A percentile compares a stretch with the other conserved stretches of the same genome.
These are phyloP conservation scores for Elaeis oleifera DNA, from an alignment of 202 grass and related monocot species.

Conservation along the genomic window DNA sequence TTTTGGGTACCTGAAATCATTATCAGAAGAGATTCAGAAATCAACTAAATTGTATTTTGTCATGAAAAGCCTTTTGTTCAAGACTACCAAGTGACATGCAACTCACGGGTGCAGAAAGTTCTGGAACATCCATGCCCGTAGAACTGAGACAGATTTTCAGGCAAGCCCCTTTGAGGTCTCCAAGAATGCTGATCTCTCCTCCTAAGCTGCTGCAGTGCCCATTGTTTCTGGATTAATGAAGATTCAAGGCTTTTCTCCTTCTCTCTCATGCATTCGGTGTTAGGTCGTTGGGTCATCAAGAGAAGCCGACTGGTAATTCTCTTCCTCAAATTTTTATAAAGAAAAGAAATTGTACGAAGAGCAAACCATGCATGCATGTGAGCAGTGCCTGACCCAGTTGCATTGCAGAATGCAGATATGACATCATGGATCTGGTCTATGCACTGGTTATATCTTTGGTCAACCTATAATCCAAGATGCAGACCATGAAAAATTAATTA, in stretches of 20 bases:
- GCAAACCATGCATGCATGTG: conserved; percentile 43
- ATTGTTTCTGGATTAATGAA: conserved; percentile 66
- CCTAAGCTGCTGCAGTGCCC: conserved; percentile 45
- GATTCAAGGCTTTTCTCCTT: conserved; percentile 44
- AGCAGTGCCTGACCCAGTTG: conserved; percentile 18
- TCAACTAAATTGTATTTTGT: background rate
- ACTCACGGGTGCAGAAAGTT: conserved; percentile 93
- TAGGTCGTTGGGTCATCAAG: conserved; percentile 18
- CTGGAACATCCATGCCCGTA: conserved; percentile 82
- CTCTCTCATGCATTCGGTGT: conserved; percentile 12
- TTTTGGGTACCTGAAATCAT: conserved; percentile 58
- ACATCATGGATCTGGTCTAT: conserved; percentile 64
- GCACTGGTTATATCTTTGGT: conserved; percentile 69
- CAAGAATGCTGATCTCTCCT: conserved; percentile 60
- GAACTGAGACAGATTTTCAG: conserved; percentile 74
- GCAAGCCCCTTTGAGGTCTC: conserved; percentile 80
- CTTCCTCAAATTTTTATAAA: conserved; percentile 45
- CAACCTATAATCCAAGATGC: conserved; percentile 37
- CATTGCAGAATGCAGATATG: conserved; percentile 38
- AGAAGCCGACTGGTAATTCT: conserved; percentile 48
- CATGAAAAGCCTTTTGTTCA: too few species aligned
- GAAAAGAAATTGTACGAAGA: conserved; percentile 39
- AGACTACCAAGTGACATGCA: too few species aligned
- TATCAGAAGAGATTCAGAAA: background rate
- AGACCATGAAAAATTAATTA: background rate